These are phyloP conservation scores for Penicillium hordei DNA, from an alignment of 2,329 filamentous ascomycete species.

Conservation along the genomic window DNA sequence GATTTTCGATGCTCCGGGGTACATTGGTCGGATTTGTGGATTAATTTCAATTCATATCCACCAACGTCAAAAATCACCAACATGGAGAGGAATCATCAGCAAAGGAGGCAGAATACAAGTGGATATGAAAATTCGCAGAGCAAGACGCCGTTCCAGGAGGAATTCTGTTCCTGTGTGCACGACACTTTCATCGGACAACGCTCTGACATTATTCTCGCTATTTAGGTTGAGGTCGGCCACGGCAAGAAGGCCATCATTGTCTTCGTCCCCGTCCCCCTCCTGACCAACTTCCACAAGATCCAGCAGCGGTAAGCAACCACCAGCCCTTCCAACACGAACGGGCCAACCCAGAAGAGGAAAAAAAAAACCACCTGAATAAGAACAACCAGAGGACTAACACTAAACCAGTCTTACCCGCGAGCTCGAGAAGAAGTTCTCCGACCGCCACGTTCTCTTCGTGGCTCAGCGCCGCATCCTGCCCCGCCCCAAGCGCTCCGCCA, in stretches of 20 bases:
- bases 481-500: slow-evolving; percentile 96
- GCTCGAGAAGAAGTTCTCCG: slow-evolving; percentile 99
- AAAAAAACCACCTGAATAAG: slow-evolving; percentile 1
- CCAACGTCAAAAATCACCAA: slow-evolving; percentile 6
- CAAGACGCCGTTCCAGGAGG: slow-evolving; percentile 10
- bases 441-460: slow-evolving; percentile 99
- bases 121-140: slow-evolving; percentile 6
- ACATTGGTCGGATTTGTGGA: slow-evolving; percentile 17
- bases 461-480: slow-evolving; percentile 98
- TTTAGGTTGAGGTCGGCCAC: slow-evolving; percentile 98
- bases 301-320: slow-evolving; percentile 84
- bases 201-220: slow-evolving; percentile 43
- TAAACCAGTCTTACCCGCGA: slow-evolving; percentile 85
- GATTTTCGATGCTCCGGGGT: slow-evolving; percentile 15
- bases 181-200: slow-evolving; percentile 9
- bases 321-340: slow-evolving; percentile 8
- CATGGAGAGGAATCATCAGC: not conserved
- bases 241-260: slow-evolving; percentile 99
- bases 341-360: not conserved
- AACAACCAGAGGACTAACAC: slow-evolving; percentile 10
- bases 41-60: slow-evolving; percentile 11
- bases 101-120: not conserved
- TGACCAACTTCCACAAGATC: slow-evolving; percentile 97
- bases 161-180: slow-evolving; percentile 14
- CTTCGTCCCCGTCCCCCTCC: slow-evolving; percentile 99